phyloP scores from a whole-genome alignment of 108 stramenopile species.

The Mayamaea pseudoterrestris region DNA sequence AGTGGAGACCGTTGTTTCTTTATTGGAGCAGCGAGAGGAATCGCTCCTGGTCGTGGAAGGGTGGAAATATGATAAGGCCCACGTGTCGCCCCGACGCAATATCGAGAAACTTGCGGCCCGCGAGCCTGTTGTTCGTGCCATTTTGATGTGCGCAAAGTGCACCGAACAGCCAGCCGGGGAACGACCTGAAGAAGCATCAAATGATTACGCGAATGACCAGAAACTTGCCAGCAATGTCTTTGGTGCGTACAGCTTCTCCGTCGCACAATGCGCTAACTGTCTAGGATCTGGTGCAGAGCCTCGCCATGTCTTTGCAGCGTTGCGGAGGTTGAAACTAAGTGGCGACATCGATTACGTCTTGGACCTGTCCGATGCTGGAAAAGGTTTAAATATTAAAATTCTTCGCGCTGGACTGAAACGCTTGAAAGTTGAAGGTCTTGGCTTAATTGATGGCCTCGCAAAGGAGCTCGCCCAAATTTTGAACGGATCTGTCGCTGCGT shows the following conservation, averaged over 20 bases:
- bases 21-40: conserved; percentile 50
- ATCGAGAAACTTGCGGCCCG: conserved; percentile 39
- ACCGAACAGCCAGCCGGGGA: conserved; percentile 16
- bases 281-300: conserved; percentile 63
- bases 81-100: conserved; percentile 40
- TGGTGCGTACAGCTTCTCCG: conserved; percentile 64
- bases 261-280: conserved; percentile 42
- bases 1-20: conserved; percentile 71
- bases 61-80: conserved; percentile 43
- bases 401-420: conserved; percentile 25
- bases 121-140: conserved; percentile 44
- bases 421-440: conserved; percentile 19
- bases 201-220: no score
- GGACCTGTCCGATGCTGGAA: conserved; percentile 33
- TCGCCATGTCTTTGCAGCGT: conserved; percentile 76
- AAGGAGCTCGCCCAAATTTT: conserved; percentile 25
- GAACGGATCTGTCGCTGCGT: conserved; percentile 24
- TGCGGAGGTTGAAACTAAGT: conserved; percentile 49
- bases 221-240: conserved; percentile 56
- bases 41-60: conserved; percentile 56
- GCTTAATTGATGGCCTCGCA: conserved; percentile 9
- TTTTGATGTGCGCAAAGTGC: conserved; percentile 36
- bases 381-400: conserved; percentile 41
- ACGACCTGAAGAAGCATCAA: no score
- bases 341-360: conserved; percentile 65